phyloP scores from a whole-genome alignment of 2,329 filamentous ascomycete genomes.

The Exophiala lecanii-corni region DNA sequence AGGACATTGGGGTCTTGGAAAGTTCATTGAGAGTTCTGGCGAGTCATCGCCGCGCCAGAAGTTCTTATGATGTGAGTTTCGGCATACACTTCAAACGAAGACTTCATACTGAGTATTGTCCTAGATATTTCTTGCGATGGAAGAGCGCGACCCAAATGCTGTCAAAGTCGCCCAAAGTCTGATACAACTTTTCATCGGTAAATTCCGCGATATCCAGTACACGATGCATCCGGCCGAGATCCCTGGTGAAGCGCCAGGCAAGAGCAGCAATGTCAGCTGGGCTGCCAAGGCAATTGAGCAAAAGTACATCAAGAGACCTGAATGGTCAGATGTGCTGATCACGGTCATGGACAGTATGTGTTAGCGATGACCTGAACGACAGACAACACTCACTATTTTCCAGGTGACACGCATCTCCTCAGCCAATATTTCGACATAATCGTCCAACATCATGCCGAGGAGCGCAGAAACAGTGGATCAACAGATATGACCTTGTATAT shows the following conservation, averaged over 20 bases:
- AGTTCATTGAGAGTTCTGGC: constrained; percentile 66
- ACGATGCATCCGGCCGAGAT: constrained; percentile 64
- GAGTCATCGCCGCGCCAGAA: constrained; percentile 59
- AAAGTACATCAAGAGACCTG: constrained; percentile 49
- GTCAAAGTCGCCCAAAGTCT: constrained; percentile 59
- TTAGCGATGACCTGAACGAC: no score
- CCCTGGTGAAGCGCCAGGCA: constrained; percentile 64
- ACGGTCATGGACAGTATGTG: constrained; percentile 67
- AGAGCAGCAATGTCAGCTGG: constrained; percentile 71
- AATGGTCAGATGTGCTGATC: constrained; percentile 60
- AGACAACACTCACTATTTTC: constrained; percentile 3
- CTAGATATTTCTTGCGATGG: constrained; percentile 69
- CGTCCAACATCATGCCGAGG: constrained; percentile 57
- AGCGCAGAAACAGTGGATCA: constrained; percentile 49
- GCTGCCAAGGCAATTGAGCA: constrained; percentile 62
- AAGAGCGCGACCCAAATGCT: constrained; percentile 59
- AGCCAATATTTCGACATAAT: constrained; percentile 64
- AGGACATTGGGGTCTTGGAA: constrained; percentile 62
- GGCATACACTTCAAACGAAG: no score
- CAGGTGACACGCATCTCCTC: constrained; percentile 67
- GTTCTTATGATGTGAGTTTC: constrained; percentile 63
- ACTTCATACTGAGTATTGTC: constrained; percentile 1
- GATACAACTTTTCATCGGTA: constrained; percentile 59
- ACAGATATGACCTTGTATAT: constrained; percentile 60
- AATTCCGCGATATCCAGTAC: constrained; percentile 63